Conservation (phyloP, 495 filamentous ascomycete species). For the Annulohypoxylon bovei region DNA sequence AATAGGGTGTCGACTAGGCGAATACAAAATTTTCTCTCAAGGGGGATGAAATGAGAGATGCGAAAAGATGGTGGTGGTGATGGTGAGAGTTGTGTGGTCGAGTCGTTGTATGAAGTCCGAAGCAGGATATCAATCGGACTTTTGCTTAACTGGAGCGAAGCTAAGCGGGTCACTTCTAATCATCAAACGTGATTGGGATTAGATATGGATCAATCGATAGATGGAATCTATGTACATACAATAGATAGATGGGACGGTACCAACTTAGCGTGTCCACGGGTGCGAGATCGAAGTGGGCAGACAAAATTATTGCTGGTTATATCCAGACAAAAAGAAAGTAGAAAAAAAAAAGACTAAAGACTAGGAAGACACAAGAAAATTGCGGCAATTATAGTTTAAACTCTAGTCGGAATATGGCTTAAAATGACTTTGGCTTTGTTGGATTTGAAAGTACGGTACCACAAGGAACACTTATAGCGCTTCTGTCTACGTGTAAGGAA, state of each 20-base stretch:
- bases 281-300: conserved; percentile 8
- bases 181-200: conserved; percentile 39
- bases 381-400: conserved; percentile 37
- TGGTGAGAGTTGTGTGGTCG: not conserved
- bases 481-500: conserved; percentile 5
- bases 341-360: not conserved
- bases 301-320: not conserved
- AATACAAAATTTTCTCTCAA: not conserved
- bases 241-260: conserved; percentile 8
- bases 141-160: conserved; percentile 28
- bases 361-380: conserved; percentile 6
- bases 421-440: conserved; percentile 29
- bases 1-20: conserved; percentile 19
- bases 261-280: conserved; percentile 12
- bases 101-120: conserved; percentile 35
- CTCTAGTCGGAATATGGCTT: conserved; percentile 7
- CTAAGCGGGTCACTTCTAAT: conserved; percentile 39
- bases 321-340: conserved; percentile 3
- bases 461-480: not conserved
- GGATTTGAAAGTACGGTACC: conserved; percentile 19
- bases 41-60: conserved; percentile 9
- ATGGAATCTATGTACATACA: conserved; percentile 9
- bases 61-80: conserved; percentile 14
- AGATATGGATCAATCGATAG: conserved; percentile 32
- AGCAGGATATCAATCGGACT: conserved; percentile 39